Evolutionary conservation across 176 grass and related monocot species (phyloP).

Genomic region (Ensete glaucum): DNA sequence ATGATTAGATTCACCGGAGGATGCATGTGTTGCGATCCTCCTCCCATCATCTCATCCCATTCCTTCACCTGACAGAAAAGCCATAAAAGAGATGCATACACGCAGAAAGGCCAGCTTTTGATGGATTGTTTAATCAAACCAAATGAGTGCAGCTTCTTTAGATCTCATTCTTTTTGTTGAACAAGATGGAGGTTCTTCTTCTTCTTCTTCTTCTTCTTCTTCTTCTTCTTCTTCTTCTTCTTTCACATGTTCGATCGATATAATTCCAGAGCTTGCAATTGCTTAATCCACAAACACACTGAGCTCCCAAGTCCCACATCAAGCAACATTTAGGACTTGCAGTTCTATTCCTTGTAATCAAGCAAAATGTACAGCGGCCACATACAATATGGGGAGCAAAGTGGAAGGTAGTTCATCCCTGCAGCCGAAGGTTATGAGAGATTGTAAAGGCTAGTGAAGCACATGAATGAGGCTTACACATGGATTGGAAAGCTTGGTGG

Average conservation of each 20-base stretch:
- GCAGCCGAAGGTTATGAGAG: too few relatives aligned
- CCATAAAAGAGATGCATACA: background rate
- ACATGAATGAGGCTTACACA: too few relatives aligned
- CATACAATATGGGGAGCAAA: too few relatives aligned
- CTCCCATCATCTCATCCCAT: slow-evolving; percentile 31
- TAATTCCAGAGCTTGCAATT: background rate
- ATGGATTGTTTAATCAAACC: background rate
- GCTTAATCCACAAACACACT: too few relatives aligned
- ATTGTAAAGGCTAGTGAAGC: too few relatives aligned
- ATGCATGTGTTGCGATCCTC: slow-evolving; percentile 48
- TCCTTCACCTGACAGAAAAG: slow-evolving; percentile 11
- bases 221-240: too few relatives aligned
- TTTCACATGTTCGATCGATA: background rate
- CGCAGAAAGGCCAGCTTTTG: slow-evolving; percentile 5
- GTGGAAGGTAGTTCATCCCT: too few relatives aligned
- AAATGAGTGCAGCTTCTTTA: background rate
- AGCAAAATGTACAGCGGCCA: too few relatives aligned
- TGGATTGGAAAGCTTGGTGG: too few relatives aligned
- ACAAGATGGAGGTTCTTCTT: too few relatives aligned
- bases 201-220: too few relatives aligned
- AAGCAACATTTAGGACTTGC: background rate
- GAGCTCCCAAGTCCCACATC: too few relatives aligned
- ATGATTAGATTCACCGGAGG: slow-evolving; percentile 26
- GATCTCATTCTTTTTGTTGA: background rate
- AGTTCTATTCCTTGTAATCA: background rate